Base-by-base conservation (phyloP, 257 asterid species). In the Nicotiana tomentosiformis region DNA sequence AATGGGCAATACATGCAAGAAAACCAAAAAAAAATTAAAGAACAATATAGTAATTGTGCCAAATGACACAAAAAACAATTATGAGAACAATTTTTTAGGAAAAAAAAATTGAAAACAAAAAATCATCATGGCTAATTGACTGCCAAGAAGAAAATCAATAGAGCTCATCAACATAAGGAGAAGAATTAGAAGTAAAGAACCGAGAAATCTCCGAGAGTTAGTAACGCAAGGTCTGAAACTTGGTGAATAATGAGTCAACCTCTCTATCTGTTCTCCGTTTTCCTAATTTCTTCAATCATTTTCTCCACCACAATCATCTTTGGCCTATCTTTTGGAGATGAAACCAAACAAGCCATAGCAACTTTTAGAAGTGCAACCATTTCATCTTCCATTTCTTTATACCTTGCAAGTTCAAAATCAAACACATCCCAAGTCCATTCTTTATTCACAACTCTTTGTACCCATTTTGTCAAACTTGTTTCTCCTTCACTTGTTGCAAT, bases 401-500 rank as follows among this genome's bases (percentile, higher is more conserved):
- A 78, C 69, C 89, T 81, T 23, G 85, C 82, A 10, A 88, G 82
- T 82, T 88, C 91, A 69, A 86, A 86, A 81, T 88, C 91, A 81
- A 88, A 83, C 49, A 84, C 87, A 51, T 88, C 88, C 86, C 89
- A 87, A 5, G 81, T 88, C 89, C 88, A 88, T 69, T 88, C 88
- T 65, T 86, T 86, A 5, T 77, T 69, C 23, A 85, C 85, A 6
- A 69, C 91, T 5, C 81, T 64, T n/a, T 83, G 80, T 56, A 86
- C 88, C 91, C 89, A 84, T 58, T 66, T 86, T 18, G 76, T 88
- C 53, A 88, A 74, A 37, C 85, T 85, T 33, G 77, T 43, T 9
- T 83, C 87, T 15, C 79, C 81, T 72, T 83, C 87, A 32, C 83
- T 74, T 4, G 82, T 84, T 20, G 67, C 88, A 77, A 86, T 58